Evolutionary conservation across 306 rosid species (phyloP).

Genomic region (Fragaria nilgerrensis): DNA sequence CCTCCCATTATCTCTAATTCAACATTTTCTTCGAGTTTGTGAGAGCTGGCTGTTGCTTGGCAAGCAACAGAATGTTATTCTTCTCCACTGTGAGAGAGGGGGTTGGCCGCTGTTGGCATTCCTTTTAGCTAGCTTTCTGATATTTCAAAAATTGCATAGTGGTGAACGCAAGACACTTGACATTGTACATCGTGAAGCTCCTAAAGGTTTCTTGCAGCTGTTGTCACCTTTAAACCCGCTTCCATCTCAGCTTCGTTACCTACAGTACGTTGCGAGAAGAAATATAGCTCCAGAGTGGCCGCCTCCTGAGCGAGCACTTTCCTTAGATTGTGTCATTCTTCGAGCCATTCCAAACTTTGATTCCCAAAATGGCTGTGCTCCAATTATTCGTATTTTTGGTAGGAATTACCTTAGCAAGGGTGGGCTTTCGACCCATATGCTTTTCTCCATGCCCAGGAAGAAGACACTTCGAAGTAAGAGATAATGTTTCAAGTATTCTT

Average conservation of each 20-base stretch:
- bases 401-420: slow-evolving; percentile 75
- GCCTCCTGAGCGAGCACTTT: slow-evolving; percentile 85
- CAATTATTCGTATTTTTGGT: slow-evolving; percentile 81
- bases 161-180: slow-evolving; percentile 84
- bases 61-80: slow-evolving; percentile 62
- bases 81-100: slow-evolving; percentile 93
- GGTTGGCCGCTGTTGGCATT: slow-evolving; percentile 96
- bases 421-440: slow-evolving; percentile 86
- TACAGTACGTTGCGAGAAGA: slow-evolving; percentile 91
- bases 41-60: slow-evolving; percentile 78
- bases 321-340: slow-evolving; percentile 83
- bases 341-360: slow-evolving; percentile 86
- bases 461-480: slow-evolving; percentile 56
- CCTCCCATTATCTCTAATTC: slow-evolving; percentile 74
- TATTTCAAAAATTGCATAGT: slow-evolving; percentile 63
- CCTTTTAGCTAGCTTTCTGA: slow-evolving; percentile 67
- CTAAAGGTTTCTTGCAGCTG: slow-evolving; percentile 81
- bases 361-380: slow-evolving; percentile 81
- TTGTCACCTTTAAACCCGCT: slow-evolving; percentile 84
- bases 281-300: slow-evolving; percentile 88
- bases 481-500: neutral
- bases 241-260: slow-evolving; percentile 94
- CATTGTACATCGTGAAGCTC: slow-evolving; percentile 91
- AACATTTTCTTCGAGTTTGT: slow-evolving; percentile 86
- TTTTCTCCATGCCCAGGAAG: slow-evolving; percentile 85